Evolutionary conservation across 768 basidiomycete species (phyloP).

Genomic region (Mycena vulgaris): DNA sequence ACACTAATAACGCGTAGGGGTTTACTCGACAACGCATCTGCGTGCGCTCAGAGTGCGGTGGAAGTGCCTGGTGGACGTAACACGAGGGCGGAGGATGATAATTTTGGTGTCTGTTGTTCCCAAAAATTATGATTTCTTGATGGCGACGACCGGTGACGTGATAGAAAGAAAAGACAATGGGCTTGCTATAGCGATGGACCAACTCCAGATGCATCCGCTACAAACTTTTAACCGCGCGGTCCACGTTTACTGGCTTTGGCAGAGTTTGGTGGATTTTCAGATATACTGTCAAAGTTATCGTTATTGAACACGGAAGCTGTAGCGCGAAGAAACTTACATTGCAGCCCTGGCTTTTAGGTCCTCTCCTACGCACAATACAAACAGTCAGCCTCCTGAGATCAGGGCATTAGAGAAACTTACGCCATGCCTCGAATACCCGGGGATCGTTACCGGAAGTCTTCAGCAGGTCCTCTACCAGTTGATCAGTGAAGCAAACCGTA

Average conservation of each 20-base stretch:
- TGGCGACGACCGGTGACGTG: no score
- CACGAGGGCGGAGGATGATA: no score
- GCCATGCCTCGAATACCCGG: constrained; percentile 28
- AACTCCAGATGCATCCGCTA: background rate
- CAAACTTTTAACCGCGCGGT: background rate
- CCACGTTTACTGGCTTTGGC: background rate
- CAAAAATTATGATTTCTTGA: no score
- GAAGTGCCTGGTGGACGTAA: no score
- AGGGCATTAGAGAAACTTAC: constrained; percentile 10
- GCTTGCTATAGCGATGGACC: background rate
- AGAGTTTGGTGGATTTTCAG: no score
- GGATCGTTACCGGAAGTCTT: constrained; percentile 36
- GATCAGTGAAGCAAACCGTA: background rate
- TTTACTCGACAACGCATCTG: background rate
- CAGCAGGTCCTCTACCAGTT: constrained; percentile 20
- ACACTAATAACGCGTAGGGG: background rate
- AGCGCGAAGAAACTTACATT: background rate
- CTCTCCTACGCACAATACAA: constrained; percentile 10
- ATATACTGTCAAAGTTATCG: no score
- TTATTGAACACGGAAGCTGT: no score
- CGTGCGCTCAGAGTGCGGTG: no score
- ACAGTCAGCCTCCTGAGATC: background rate
- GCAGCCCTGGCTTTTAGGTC: constrained; percentile 29
- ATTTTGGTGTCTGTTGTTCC: no score
- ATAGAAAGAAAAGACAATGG: no score